Conservation (phyloP, 179 eudicot genomes). For the Amaranthus tricolor region DNA sequence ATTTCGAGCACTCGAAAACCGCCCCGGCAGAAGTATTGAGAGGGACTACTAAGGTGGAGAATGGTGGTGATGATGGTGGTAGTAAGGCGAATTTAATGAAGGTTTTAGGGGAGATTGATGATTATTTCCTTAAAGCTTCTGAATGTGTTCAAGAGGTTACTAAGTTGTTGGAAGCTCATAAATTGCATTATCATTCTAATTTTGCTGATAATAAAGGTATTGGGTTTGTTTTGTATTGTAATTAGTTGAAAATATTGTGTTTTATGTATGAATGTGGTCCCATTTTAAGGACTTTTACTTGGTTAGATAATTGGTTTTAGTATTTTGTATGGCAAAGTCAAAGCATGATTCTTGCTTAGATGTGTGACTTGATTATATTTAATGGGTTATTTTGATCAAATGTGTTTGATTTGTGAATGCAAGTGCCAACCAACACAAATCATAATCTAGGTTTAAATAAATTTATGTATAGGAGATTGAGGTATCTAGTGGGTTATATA, state of each 20-base stretch:
- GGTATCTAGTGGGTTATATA: neutral
- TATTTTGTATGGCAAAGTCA: slow-evolving; percentile 17
- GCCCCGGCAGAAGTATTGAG: slow-evolving; percentile 60
- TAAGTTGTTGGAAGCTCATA: slow-evolving; percentile 87
- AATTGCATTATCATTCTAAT: slow-evolving; percentile 83
- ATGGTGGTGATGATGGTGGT: slow-evolving; percentile 24
- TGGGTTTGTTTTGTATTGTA: slow-evolving; percentile 12
- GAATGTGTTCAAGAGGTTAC: slow-evolving; percentile 91
- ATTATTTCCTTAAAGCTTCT: slow-evolving; percentile 81
- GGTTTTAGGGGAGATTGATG: slow-evolving; percentile 72
- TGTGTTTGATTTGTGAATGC: neutral
- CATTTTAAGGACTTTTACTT: slow-evolving; percentile 5
- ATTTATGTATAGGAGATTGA: neutral
- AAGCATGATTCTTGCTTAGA: slow-evolving; percentile 5
- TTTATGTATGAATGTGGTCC: slow-evolving; percentile 20
- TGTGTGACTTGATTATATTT: neutral
- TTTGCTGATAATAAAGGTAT: slow-evolving; percentile 89
- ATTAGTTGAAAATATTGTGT: neutral
- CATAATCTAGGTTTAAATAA: neutral
- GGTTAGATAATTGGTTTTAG: neutral
- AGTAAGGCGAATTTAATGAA: slow-evolving; percentile 69
- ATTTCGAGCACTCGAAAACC: slow-evolving; percentile 76
- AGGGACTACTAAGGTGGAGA: slow-evolving; percentile 27
- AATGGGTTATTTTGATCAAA: neutral
- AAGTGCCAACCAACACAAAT: neutral